These are phyloP conservation scores for Neohortaea acidophila DNA, from an alignment of 495 filamentous ascomycete species.

Conservation along the genomic window DNA sequence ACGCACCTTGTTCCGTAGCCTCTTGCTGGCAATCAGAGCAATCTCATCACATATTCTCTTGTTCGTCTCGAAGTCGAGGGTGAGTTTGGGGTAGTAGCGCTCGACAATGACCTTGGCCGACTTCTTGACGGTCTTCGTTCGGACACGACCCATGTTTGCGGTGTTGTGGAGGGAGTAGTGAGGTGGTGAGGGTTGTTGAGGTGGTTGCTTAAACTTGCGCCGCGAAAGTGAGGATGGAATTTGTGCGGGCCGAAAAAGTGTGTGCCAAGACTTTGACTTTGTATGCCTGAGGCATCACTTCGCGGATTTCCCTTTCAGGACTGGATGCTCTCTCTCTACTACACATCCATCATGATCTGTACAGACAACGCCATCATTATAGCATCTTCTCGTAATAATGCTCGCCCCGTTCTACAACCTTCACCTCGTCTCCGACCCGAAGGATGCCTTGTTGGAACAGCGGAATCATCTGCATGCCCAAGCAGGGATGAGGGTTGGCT, in stretches of 20 bases:
- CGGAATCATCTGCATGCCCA: slow-evolving; percentile 75
- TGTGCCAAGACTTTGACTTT: neutral
- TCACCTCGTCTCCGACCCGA: slow-evolving; percentile 44
- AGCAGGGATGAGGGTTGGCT: slow-evolving; percentile 49
- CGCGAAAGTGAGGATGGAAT: neutral
- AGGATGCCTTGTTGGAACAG: slow-evolving; percentile 34
- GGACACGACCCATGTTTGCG: slow-evolving; percentile 91
- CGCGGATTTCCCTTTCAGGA: too few species aligned
- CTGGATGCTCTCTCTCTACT: too few species aligned
- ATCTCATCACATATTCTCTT: slow-evolving; percentile 99
- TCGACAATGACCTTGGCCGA: slow-evolving; percentile 99
- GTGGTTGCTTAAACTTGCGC: too few species aligned
- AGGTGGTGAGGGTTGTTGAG: neutral
- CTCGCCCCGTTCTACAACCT: slow-evolving; percentile 44
- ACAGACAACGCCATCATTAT: slow-evolving; percentile 2
- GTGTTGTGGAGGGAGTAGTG: slow-evolving; percentile 18
- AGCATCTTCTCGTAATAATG: slow-evolving; percentile 38
- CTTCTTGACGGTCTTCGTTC: slow-evolving; percentile 99
- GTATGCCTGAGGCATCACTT: neutral
- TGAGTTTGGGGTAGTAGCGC: slow-evolving; percentile 73
- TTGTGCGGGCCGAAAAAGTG: slow-evolving; percentile 1
- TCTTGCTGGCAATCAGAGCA: slow-evolving; percentile 95
- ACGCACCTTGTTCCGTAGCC: slow-evolving; percentile 89
- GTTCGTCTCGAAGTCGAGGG: slow-evolving; percentile 99
- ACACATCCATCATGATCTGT: too few species aligned